These are phyloP conservation scores for Agaricus blazei DNA, from an alignment of 768 basidiomycete species.

Conservation along the genomic window DNA sequence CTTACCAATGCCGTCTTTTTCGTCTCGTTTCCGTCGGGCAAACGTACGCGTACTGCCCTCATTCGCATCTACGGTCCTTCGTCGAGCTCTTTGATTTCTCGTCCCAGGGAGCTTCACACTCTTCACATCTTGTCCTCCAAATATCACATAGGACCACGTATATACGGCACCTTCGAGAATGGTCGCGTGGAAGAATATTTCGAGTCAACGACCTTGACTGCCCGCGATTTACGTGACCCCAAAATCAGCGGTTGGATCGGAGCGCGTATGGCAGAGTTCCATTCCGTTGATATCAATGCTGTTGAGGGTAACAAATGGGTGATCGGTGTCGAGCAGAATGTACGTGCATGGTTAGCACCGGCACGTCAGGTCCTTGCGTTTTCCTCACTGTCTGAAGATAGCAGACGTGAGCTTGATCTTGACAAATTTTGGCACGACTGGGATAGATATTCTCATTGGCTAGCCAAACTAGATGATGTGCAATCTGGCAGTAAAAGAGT, in stretches of 20 bases:
- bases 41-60: constrained; percentile 59
- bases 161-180: constrained; percentile 94
- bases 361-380: constrained; percentile 75
- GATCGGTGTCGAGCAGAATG: constrained; percentile 60
- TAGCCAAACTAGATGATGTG: constrained; percentile 52
- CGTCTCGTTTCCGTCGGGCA: constrained; percentile 64
- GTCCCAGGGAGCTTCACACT: constrained; percentile 78
- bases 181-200: constrained; percentile 97
- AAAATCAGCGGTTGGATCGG: constrained; percentile 81
- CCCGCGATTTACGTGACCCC: constrained; percentile 73
- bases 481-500: constrained; percentile 62
- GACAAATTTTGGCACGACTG: constrained; percentile 60
- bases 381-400: constrained; percentile 39
- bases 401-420: constrained; percentile 56
- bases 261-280: constrained; percentile 93
- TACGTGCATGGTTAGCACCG: constrained; percentile 62
- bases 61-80: constrained; percentile 92
- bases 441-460: constrained; percentile 66
- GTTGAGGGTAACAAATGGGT: constrained; percentile 56
- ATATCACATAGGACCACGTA: constrained; percentile 85
- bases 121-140: constrained; percentile 85
- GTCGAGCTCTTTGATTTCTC: constrained; percentile 82
- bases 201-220: constrained; percentile 74
- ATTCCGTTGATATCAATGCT: constrained; percentile 78
- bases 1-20: constrained; percentile 97